Conservation (phyloP, 345 rosid species). For the Toxicodendron radicans region DNA sequence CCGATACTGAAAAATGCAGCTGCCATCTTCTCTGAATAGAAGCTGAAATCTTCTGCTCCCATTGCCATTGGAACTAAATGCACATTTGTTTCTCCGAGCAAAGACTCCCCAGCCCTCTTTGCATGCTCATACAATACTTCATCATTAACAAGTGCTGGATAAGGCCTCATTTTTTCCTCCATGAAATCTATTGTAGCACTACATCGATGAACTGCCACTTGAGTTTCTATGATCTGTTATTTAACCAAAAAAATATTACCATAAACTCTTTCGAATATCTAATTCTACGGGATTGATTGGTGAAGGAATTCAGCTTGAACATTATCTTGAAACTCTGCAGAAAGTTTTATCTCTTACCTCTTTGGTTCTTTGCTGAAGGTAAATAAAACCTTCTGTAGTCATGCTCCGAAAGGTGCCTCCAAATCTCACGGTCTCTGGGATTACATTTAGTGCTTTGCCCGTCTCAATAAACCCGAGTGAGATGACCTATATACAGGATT, state of each 20-base stretch:
- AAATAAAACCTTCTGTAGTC: conserved; percentile 38
- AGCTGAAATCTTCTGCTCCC: conserved; percentile 73
- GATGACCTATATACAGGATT: conserved; percentile 15
- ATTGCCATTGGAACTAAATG: conserved; percentile 24
- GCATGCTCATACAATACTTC: conserved; percentile 44
- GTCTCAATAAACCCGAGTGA: conserved; percentile 42
- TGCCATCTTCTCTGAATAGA: conserved; percentile 44
- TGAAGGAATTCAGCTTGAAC: not conserved
- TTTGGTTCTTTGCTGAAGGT: conserved; percentile 41
- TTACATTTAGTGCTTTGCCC: conserved; percentile 44
- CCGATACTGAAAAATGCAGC: conserved; percentile 48
- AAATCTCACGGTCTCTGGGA: conserved; percentile 44
- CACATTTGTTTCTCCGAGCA: conserved; percentile 52
- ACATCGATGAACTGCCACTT: conserved; percentile 51
- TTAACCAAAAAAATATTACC: not conserved
- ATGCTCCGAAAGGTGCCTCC: conserved; percentile 56
- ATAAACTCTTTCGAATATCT: not conserved
- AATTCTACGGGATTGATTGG: not conserved
- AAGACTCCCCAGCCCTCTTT: conserved; percentile 38
- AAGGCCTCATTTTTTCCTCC: conserved; percentile 40
- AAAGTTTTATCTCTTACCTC: conserved; percentile 29
- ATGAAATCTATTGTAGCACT: conserved; percentile 47
- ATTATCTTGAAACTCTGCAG: not conserved
- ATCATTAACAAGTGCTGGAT: conserved; percentile 51
- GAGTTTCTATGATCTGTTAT: conserved; percentile 43